A percentile compares a stretch with the other conserved stretches of the same genome.
These are phyloP conservation scores for Schwanniomyces vanrijiae DNA, from an alignment of 805 yeast genomes.

Conservation along the genomic window DNA sequence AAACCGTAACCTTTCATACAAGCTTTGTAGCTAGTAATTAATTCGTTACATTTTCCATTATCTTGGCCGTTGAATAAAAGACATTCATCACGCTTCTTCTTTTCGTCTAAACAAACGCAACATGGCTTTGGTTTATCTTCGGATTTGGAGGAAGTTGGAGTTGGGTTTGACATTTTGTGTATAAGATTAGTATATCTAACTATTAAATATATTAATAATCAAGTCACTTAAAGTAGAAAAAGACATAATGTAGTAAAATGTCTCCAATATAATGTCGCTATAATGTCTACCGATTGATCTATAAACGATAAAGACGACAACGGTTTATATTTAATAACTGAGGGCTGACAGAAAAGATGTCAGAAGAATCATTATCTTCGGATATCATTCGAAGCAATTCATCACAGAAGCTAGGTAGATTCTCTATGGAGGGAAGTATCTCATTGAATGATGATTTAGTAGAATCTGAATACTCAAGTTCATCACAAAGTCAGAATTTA, in stretches of 20 bases:
- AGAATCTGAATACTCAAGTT: constrained; percentile 22
- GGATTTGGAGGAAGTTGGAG: constrained; percentile 3
- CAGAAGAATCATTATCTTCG: constrained; percentile 7
- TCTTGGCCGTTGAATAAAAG: constrained; percentile 81
- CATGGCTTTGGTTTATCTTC: constrained; percentile 84
- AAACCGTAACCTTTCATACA: constrained; percentile 96
- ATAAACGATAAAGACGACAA: not conserved
- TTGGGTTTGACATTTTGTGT: not conserved
- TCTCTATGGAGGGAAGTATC: constrained; percentile 21
- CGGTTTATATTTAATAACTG: not conserved
- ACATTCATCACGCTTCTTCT: constrained; percentile 83
- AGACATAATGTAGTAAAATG: not conserved
- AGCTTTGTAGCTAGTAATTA: constrained; percentile 69
- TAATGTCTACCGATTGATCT: not conserved
- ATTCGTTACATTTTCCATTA: constrained; percentile 71
- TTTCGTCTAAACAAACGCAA: constrained; percentile 89
- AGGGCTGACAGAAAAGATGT: constrained; percentile 3
- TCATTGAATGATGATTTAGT: constrained; percentile 36
- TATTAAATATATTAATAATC: too few species aligned
- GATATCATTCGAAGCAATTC: not conserved
- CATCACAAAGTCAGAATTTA: constrained; percentile 10
- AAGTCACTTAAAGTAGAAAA: not conserved
- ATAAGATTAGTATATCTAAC: too few species aligned
- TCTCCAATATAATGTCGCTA: not conserved
- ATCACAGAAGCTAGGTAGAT: constrained; percentile 8